phyloP scores from a whole-genome alignment of 1,139 yeast genomes.

The Yamadazyma friedrichii region DNA sequence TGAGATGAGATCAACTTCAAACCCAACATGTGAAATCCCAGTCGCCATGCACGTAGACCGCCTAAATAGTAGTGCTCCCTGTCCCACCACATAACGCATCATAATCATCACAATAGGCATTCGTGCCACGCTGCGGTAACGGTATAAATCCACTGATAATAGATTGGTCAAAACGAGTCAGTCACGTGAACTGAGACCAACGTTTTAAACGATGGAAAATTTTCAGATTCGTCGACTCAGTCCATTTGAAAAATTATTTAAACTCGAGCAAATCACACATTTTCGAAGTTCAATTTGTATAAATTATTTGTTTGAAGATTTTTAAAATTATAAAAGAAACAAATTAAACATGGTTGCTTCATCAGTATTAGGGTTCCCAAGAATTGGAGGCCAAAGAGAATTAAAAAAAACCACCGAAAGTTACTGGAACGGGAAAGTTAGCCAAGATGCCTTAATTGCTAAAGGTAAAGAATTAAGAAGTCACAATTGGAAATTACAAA shows the following conservation, averaged over 20 bases:
- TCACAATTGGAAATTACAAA: constrained; percentile 96
- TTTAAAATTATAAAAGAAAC: background rate
- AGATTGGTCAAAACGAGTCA: too few relatives aligned
- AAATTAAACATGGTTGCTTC: constrained; percentile 75
- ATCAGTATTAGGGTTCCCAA: constrained; percentile 98
- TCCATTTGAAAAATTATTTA: constrained; percentile 4
- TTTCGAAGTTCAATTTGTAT: too few relatives aligned
- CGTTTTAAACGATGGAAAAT: constrained; percentile 1
- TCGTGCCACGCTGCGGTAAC: too few relatives aligned
- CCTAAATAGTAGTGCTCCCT: too few relatives aligned
- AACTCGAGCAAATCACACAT: background rate
- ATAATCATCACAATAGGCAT: too few relatives aligned
- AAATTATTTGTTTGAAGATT: too few relatives aligned
- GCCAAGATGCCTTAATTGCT: constrained; percentile 82
- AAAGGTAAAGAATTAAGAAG: constrained; percentile 96
- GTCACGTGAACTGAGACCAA: constrained; percentile 4
- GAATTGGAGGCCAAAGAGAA: constrained; percentile 99
- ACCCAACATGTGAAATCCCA: too few relatives aligned
- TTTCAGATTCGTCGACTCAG: background rate
- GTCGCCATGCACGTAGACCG: too few relatives aligned
- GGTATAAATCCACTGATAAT: too few relatives aligned
- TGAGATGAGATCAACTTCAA: too few relatives aligned
- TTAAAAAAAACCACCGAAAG: constrained; percentile 97
- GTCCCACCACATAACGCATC: too few relatives aligned
- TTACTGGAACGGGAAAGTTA: constrained; percentile 95